Conservation (phyloP, 768 basidiomycete species). For the Boletus subcaerulescens region DNA sequence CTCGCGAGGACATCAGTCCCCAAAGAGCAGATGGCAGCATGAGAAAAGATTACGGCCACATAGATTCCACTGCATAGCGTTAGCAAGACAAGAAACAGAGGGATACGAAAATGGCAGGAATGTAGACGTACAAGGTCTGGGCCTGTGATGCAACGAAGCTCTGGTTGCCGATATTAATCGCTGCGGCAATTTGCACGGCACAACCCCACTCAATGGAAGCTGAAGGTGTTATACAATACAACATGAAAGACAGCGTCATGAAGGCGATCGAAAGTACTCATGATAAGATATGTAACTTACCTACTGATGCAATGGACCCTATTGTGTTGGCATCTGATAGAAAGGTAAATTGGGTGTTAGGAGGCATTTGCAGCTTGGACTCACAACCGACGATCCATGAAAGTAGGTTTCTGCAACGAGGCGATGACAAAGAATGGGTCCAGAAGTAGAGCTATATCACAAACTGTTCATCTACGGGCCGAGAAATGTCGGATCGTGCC, state of each 20-base stretch:
- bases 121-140: conserved; percentile 42
- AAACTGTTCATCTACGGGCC: not conserved
- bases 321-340: conserved; percentile 49
- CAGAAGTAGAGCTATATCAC: conserved; percentile 57
- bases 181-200: conserved; percentile 64
- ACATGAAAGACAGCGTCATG: conserved; percentile 32
- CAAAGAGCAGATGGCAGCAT: conserved; percentile 64
- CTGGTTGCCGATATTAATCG: conserved; percentile 49
- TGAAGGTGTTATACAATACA: conserved; percentile 13
- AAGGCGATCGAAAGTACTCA: not conserved
- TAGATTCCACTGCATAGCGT: conserved; percentile 55
- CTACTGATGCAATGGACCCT: conserved; percentile 45
- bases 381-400: conserved; percentile 69
- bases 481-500: not conserved
- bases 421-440: conserved; percentile 58
- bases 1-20: conserved; percentile 65
- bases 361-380: conserved; percentile 10
- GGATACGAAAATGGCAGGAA: not conserved
- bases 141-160: conserved; percentile 37
- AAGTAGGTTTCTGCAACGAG: conserved; percentile 56
- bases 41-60: conserved; percentile 54
- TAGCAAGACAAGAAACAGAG: not conserved
- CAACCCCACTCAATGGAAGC: conserved; percentile 68
- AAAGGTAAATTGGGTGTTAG: not conserved
- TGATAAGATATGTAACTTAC: conserved; percentile 10